These are phyloP conservation scores for Sclerospora graminicola DNA, from an alignment of 352 stramenopile species.

Conservation along the genomic window DNA sequence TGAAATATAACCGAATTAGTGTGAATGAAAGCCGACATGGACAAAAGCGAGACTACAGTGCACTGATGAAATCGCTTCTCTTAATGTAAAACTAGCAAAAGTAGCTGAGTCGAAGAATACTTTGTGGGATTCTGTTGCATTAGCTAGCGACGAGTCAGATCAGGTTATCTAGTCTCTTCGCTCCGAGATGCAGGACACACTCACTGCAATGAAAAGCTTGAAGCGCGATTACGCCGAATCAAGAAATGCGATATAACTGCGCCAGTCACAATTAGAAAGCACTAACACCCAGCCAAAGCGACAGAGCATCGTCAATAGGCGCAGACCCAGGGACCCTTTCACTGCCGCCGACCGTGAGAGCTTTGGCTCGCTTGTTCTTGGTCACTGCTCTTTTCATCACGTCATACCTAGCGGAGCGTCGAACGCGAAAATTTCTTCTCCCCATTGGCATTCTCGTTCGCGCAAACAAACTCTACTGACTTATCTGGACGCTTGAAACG, in stretches of 20 bases:
- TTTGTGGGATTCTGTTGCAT: constrained; percentile 55
- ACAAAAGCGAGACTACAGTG: constrained; percentile 26
- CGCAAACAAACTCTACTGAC: too few relatives aligned
- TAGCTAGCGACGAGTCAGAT: constrained; percentile 55
- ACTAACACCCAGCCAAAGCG: constrained; percentile 64
- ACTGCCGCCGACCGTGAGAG: too few relatives aligned
- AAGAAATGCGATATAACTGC: constrained; percentile 60
- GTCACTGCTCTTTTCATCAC: too few relatives aligned
- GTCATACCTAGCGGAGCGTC: too few relatives aligned
- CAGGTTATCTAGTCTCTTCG: constrained; percentile 52
- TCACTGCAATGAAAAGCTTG: constrained; percentile 38
- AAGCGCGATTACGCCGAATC: constrained; percentile 57
- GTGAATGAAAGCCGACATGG: constrained; percentile 34
- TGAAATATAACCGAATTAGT: constrained; percentile 59
- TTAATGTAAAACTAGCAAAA: constrained; percentile 39
- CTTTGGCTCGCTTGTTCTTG: too few relatives aligned
- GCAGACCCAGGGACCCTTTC: too few relatives aligned
- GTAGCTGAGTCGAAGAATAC: constrained; percentile 54
- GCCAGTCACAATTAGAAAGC: constrained; percentile 65
- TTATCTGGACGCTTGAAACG: too few relatives aligned
- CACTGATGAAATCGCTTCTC: constrained; percentile 25
- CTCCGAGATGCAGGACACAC: constrained; percentile 54
- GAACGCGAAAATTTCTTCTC: too few relatives aligned
- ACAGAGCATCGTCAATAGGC: too few relatives aligned
- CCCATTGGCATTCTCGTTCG: too few relatives aligned